Conservation (phyloP, 306 rosid genomes). For the cucumber (Cucumis sativus) region Cucumber_9930_V3 NC_026660.2:9299501-9300000, state of each 20-base stretch:
- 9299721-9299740: slow-evolving; percentile 48
- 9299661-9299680: slow-evolving; percentile 93
- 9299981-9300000: background rate
- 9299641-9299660: slow-evolving; percentile 97
- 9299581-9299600: slow-evolving; percentile 96
- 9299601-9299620: slow-evolving; percentile 98
- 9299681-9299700: slow-evolving; percentile 98
- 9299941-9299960: background rate
- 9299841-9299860: slow-evolving; percentile 95
- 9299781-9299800: background rate
- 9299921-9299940: slow-evolving; percentile 88
- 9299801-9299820: background rate
- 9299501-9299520: background rate
- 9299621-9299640: slow-evolving; percentile 97
- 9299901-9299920: slow-evolving; percentile 98
- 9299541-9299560: background rate
- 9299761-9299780: background rate
- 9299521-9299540: background rate
- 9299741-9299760: background rate
- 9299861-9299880: slow-evolving; percentile 98
- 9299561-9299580: slow-evolving; percentile 76
- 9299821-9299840: background rate
- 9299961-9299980: background rate
- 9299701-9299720: slow-evolving; percentile 94
- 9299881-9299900: slow-evolving; percentile 94